A percentile compares a stretch with the other conserved stretches of the same genome.
Conservation (phyloP, 139 green algal genomes). For the Ulvella scutata region DNA sequence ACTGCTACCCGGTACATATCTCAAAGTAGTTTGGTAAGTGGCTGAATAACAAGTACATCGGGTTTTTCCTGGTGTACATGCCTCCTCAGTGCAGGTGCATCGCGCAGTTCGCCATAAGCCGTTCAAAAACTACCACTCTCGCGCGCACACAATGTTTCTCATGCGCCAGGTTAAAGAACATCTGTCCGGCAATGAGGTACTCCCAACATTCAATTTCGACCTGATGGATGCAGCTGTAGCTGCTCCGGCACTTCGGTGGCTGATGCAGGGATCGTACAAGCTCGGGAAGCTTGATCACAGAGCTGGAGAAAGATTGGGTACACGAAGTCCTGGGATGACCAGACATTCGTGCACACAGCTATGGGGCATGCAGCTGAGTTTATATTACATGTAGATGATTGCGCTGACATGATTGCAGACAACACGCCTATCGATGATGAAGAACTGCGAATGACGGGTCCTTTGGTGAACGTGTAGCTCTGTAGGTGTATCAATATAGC, state of each 20-base stretch:
- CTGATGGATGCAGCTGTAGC: background rate
- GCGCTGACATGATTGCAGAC: too few relatives aligned
- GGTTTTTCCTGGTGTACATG: background rate
- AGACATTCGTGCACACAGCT: too few relatives aligned
- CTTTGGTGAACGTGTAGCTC: too few relatives aligned
- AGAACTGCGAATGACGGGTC: too few relatives aligned
- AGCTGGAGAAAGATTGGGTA: too few relatives aligned
- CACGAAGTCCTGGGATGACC: too few relatives aligned
- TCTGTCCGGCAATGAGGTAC: background rate
- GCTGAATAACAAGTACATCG: background rate
- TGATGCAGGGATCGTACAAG: background rate
- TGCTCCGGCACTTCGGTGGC: background rate
- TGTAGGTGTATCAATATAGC: too few relatives aligned
- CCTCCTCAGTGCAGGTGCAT: background rate
- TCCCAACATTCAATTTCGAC: background rate
- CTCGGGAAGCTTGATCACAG: background rate
- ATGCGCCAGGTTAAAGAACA: background rate
- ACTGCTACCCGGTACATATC: background rate
- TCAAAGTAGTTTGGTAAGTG: background rate
- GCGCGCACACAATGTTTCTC: background rate
- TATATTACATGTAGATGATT: too few relatives aligned
- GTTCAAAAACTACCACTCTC: background rate
- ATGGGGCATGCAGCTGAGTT: too few relatives aligned
- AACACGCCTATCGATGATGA: too few relatives aligned
- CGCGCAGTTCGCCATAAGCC: background rate